Evolutionary conservation across 225 moss, liverwort and hornwort genomes (phyloP).

Genomic region (Marchantia paleacea): DNA sequence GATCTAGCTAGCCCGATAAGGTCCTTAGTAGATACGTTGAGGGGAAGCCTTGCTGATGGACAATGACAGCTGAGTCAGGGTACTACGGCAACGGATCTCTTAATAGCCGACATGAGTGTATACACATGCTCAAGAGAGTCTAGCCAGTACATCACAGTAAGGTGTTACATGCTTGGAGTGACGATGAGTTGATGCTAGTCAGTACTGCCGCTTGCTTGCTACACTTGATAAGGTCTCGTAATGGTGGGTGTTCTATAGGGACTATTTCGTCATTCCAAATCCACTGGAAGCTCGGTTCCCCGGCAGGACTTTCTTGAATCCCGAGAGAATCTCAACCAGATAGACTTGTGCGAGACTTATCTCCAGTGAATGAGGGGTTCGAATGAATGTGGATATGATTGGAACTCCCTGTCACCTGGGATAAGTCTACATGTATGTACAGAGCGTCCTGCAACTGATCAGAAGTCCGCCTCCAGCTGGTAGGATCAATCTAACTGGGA

Average conservation of each 20-base stretch:
- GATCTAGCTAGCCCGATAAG: no score
- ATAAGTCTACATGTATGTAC: conserved; percentile 9
- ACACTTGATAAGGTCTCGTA: not conserved
- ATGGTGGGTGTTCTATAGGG: not conserved
- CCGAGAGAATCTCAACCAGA: conserved; percentile 1
- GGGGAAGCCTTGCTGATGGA: no score
- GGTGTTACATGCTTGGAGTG: conserved; percentile 2
- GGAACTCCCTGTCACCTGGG: not conserved
- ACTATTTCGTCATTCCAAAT: conserved; percentile 9
- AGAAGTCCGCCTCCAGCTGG: not conserved
- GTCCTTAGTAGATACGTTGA: no score
- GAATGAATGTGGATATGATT: conserved; percentile 2
- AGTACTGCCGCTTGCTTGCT: not conserved
- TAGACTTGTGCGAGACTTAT: not conserved
- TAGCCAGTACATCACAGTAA: conserved; percentile 1
- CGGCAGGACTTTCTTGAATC: not conserved
- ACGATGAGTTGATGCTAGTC: not conserved
- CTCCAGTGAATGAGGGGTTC: not conserved
- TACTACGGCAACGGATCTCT: no score
- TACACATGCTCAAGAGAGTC: not conserved
- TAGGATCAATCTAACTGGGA: not conserved
- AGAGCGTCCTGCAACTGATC: not conserved
- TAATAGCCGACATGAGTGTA: not conserved
- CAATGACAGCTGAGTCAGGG: no score
- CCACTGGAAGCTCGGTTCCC: not conserved